These are phyloP conservation scores for Rhodamnia rubescens DNA, from an alignment of 345 rosid species.

Conservation along the genomic window DNA sequence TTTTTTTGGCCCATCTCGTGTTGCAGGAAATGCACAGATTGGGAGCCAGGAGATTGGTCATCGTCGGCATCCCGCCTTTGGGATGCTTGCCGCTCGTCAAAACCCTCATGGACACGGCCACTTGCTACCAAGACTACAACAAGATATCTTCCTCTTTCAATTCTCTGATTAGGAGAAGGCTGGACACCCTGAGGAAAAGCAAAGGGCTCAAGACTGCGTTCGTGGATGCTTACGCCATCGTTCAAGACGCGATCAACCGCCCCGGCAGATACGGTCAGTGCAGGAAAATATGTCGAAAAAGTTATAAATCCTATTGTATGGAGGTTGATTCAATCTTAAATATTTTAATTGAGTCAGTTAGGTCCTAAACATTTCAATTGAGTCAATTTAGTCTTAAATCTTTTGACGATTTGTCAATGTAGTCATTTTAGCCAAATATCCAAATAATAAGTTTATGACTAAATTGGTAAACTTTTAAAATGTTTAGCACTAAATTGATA, in stretches of 20 bases:
- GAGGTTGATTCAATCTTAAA: no score
- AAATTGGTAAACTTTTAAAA: no score
- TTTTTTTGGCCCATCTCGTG: background rate
- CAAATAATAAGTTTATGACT: no score
- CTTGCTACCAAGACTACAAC: slow-evolving; percentile 46
- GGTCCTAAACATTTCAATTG: no score
- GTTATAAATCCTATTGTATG: no score
- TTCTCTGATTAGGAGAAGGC: slow-evolving; percentile 29
- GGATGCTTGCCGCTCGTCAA: slow-evolving; percentile 82
- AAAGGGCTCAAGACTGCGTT: slow-evolving; percentile 38
- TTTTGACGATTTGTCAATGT: no score
- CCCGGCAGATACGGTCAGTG: slow-evolving; percentile 47
- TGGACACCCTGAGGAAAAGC: slow-evolving; percentile 15
- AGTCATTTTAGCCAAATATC: no score
- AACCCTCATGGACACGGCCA: slow-evolving; percentile 31
- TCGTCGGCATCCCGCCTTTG: slow-evolving; percentile 80
- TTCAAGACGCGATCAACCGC: slow-evolving; percentile 32
- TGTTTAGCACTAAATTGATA: no score
- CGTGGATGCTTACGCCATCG: slow-evolving; percentile 35
- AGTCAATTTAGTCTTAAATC: no score
- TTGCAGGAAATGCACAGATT: slow-evolving; percentile 46
- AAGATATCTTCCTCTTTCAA: slow-evolving; percentile 37
- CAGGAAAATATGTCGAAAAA: no score
- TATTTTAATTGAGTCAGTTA: no score
- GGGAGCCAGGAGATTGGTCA: slow-evolving; percentile 50